Evolutionary conservation across 805 yeast genomes (phyloP).

Genomic region (Cephaloascus fragrans): DNA sequence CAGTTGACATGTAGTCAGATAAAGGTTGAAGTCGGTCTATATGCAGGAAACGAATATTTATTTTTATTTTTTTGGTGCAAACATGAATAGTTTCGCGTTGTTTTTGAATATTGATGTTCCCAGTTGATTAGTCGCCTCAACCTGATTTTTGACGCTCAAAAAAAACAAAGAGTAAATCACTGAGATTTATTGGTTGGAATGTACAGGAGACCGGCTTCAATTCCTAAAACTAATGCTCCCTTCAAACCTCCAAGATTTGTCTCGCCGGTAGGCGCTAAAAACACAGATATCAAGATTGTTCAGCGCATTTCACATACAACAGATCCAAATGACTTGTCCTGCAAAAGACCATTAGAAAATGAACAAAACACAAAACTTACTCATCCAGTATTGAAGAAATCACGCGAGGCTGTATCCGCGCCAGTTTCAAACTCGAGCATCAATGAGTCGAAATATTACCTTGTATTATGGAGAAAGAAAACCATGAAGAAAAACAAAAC

Average conservation of each 20-base stretch:
- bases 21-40: no score
- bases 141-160: no score
- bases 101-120: no score
- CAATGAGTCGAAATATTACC: constrained; percentile 8
- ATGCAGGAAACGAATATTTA: no score
- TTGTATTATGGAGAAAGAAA: constrained; percentile 60
- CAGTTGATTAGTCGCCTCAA: no score
- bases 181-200: no score
- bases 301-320: background rate
- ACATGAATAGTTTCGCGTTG: no score
- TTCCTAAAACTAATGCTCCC: constrained; percentile 42
- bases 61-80: no score
- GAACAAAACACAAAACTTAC: constrained; percentile 3
- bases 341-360: constrained; percentile 1
- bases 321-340: background rate
- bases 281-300: constrained; percentile 2
- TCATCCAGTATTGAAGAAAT: background rate
- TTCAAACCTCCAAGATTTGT: constrained; percentile 40
- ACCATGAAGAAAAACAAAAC: constrained; percentile 75
- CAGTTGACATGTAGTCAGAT: no score
- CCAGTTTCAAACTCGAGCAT: no score
- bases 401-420: background rate
- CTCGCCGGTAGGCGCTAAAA: constrained; percentile 1
- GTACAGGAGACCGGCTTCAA: no score
- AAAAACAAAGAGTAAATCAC: no score